Percentiles rank a stretch among this genome's conserved stretches.
Evolutionary conservation across 768 basidiomycete species (phyloP).

Genomic region (Filobasidium wieringae): DNA sequence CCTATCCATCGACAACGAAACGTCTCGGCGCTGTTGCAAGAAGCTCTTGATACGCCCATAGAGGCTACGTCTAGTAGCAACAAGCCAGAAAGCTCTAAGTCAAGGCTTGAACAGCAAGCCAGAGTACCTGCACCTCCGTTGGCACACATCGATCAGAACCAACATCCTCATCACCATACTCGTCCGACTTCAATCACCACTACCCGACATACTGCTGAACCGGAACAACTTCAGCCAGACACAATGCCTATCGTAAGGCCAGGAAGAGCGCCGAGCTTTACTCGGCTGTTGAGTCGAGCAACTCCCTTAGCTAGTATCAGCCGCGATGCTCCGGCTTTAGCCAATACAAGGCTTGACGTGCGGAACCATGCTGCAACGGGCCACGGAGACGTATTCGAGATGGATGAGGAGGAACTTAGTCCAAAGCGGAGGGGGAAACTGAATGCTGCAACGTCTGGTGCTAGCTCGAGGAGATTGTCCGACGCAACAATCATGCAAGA

Average conservation of each 20-base stretch:
- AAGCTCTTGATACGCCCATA: slow-evolving; percentile 17
- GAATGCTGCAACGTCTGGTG: not conserved
- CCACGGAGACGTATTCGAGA: no score
- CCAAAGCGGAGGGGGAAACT: not conserved
- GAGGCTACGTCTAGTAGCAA: not conserved
- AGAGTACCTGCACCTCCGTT: not conserved
- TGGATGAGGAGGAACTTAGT: not conserved
- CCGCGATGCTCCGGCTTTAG: no score
- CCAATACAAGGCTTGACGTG: no score
- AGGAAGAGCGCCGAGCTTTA: not conserved
- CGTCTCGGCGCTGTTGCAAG: slow-evolving; percentile 15
- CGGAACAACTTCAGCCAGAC: not conserved
- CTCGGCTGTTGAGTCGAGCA: no score
- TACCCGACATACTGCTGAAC: not conserved
- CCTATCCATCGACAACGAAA: slow-evolving; percentile 9
- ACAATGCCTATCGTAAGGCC: not conserved
- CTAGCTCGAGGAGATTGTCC: not conserved
- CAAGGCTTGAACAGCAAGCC: no score
- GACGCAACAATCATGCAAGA: not conserved
- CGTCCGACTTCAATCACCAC: not conserved
- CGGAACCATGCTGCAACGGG: no score
- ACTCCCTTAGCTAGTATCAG: no score
- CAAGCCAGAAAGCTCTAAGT: no score
- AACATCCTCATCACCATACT: not conserved
- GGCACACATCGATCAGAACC: not conserved